Conservation (phyloP, 352 stramenopile genomes). For the Phytophthora kernoviae region DNA sequence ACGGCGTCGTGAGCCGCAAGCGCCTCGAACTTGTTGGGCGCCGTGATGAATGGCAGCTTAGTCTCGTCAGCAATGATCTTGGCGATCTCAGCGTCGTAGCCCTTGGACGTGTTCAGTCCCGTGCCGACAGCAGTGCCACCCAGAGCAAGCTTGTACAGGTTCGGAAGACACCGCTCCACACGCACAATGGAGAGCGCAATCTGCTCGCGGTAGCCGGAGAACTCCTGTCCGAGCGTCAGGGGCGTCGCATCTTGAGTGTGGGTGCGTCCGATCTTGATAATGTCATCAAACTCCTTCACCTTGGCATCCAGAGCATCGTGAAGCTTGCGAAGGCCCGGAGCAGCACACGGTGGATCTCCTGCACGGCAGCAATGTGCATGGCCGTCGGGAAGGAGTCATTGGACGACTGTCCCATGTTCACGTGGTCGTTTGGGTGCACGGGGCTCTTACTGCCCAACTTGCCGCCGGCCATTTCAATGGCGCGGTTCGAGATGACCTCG, state of each 20-base stretch:
- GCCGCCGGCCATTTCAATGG: slow-evolving; percentile 59
- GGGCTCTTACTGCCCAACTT: slow-evolving; percentile 60
- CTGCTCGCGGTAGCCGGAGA: slow-evolving; percentile 94
- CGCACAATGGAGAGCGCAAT: slow-evolving; percentile 91
- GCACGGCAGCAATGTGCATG: slow-evolving; percentile 95
- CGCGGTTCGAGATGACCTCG: slow-evolving; percentile 77
- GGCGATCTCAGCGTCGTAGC: slow-evolving; percentile 95
- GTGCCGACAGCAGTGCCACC: slow-evolving; percentile 96
- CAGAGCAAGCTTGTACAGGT: slow-evolving; percentile 92
- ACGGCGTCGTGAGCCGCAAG: slow-evolving; percentile 72
- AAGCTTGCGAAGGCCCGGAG: slow-evolving; percentile 79
- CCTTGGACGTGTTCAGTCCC: slow-evolving; percentile 90
- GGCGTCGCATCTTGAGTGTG: slow-evolving; percentile 96
- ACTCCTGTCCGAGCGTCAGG: slow-evolving; percentile 97
- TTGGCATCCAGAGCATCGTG: slow-evolving; percentile 88
- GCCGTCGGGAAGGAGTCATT: slow-evolving; percentile 98
- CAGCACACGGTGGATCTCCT: slow-evolving; percentile 84
- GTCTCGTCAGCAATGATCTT: slow-evolving; percentile 93
- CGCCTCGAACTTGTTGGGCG: slow-evolving; percentile 96
- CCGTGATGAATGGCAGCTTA: slow-evolving; percentile 93
- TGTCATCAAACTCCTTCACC: slow-evolving; percentile 89
- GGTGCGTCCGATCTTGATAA: slow-evolving; percentile 98
- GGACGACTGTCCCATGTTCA: slow-evolving; percentile 96
- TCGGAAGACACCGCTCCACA: slow-evolving; percentile 82
- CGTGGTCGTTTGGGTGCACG: slow-evolving; percentile 96